These are phyloP conservation scores for Scenedesmus sp. DNA, from an alignment of 163 green algal genomes.

Conservation along the genomic window DNA sequence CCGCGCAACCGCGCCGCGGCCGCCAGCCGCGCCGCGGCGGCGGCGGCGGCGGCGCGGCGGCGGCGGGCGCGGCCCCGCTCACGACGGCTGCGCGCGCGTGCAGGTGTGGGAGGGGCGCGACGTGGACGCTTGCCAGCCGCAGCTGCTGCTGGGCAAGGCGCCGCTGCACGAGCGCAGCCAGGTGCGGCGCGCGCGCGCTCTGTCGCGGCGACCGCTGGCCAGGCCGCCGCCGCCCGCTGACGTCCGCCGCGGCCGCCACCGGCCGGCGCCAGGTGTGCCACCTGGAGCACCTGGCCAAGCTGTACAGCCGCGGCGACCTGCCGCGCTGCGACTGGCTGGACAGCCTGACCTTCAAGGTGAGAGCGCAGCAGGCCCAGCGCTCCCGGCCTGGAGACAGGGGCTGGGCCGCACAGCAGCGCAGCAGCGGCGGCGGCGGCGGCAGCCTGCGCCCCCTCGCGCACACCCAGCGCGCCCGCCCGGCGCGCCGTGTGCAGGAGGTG, in stretches of 20 bases:
- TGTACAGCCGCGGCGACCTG: conserved; percentile 79
- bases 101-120: conserved; percentile 26
- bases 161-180: conserved; percentile 42
- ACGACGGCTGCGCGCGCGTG: too few species aligned
- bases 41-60: too few species aligned
- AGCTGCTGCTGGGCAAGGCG: conserved; percentile 42
- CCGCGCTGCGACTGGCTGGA: conserved; percentile 77
- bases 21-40: too few species aligned
- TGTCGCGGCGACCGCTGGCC: neutral
- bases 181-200: conserved; percentile 27
- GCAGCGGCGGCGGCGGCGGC: too few species aligned
- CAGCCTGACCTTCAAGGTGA: conserved; percentile 63
- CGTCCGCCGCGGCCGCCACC: too few species aligned
- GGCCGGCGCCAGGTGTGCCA: conserved; percentile 41
- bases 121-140: neutral
- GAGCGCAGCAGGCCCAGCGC: too few species aligned
- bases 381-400: too few species aligned
- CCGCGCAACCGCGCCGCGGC: too few species aligned
- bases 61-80: too few species aligned
- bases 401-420: too few species aligned
- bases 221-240: neutral
- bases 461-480: too few species aligned
- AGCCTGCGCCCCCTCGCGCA: too few species aligned
- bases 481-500: conserved; percentile 37
- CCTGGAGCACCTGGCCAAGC: conserved; percentile 73